Evolutionary conservation across 2,329 filamentous ascomycete species (phyloP).

Genomic region (Aspergillus fischeri): DNA sequence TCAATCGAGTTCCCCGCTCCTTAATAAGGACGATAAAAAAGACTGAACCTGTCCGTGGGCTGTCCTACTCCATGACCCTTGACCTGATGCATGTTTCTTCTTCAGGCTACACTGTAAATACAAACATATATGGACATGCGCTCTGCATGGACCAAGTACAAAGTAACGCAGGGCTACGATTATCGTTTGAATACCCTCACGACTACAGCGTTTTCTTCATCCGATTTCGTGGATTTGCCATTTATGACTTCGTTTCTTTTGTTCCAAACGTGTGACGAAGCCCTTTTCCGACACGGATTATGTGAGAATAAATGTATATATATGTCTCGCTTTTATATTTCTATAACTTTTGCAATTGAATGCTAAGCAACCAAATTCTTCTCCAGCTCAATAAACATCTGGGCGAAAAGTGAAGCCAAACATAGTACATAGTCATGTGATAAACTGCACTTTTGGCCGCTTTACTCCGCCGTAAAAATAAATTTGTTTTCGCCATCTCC

Average conservation of each 20-base stretch:
- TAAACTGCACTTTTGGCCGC: conserved; percentile 8
- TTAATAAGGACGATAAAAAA: conserved; percentile 28
- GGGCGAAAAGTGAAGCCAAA: not conserved
- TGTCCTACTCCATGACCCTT: not conserved
- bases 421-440: conserved; percentile 20
- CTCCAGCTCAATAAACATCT: not conserved
- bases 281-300: not conserved
- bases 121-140: conserved; percentile 12
- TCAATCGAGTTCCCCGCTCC: conserved; percentile 12
- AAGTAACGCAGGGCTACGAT: conserved; percentile 33
- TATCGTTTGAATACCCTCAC: conserved; percentile 22
- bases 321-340: not conserved
- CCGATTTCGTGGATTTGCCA: conserved; percentile 8
- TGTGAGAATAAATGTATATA: not conserved
- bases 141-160: conserved; percentile 18
- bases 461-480: conserved; percentile 27
- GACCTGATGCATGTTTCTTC: conserved; percentile 1
- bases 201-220: conserved; percentile 25
- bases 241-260: not conserved
- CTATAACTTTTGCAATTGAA: not conserved
- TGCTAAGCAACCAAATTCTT: not conserved
- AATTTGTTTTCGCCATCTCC: conserved; percentile 31
- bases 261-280: not conserved
- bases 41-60: conserved; percentile 18
- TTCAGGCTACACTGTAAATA: conserved; percentile 16